phyloP scores from a whole-genome alignment of 345 rosid species.

The Boechera retrofracta region DNA sequence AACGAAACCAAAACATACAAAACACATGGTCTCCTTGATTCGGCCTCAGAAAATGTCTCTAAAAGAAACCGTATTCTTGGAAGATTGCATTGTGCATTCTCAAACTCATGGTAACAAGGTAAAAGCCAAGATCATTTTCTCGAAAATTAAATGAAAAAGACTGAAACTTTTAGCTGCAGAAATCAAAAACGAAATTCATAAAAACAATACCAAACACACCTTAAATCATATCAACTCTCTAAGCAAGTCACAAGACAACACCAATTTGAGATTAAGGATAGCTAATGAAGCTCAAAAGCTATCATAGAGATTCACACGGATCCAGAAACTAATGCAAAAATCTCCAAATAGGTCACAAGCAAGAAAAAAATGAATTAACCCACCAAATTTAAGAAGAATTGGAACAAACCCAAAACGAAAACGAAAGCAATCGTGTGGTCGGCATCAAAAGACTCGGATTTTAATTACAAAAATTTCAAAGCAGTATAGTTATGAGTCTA shows the following conservation, averaged over 20 bases:
- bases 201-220: slow-evolving; percentile 1
- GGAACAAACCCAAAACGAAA: slow-evolving; percentile 1
- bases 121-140: slow-evolving; percentile 8
- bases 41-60: neutral
- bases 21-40: neutral
- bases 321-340: neutral
- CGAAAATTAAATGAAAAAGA: neutral
- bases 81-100: slow-evolving; percentile 37
- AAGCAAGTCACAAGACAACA: neutral
- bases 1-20: slow-evolving; percentile 14
- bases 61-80: neutral
- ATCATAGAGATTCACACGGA: neutral
- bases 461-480: neutral
- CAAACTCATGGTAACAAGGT: slow-evolving; percentile 15
- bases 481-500: slow-evolving; percentile 20
- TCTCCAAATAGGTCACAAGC: too few species aligned
- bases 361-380: too few species aligned
- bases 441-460: neutral
- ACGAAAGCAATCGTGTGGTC: slow-evolving; percentile 27
- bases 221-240: neutral
- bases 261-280: neutral
- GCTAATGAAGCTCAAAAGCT: neutral
- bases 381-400: neutral
- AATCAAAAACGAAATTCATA: neutral
- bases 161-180: neutral